phyloP scores from a whole-genome alignment of 139 green algal genomes.

The Chlamydomonas sp. region DNA sequence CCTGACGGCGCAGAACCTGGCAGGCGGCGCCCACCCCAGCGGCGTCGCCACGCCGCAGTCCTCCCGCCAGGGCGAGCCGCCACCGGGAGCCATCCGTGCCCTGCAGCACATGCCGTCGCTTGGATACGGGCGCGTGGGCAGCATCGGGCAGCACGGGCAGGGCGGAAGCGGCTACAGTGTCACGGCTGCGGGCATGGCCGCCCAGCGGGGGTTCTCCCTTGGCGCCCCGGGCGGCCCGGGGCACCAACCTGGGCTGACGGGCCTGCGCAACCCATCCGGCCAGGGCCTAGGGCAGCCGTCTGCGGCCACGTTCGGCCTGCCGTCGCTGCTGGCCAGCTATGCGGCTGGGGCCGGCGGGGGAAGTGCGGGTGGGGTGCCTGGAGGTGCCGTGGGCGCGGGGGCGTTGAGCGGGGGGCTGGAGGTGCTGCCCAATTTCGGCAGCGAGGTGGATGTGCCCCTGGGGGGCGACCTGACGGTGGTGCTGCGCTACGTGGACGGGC shows the following conservation, averaged over 20 bases:
- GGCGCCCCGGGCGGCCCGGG: background rate
- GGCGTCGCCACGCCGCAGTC: background rate
- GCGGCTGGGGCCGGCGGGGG: background rate
- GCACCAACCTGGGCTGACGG: background rate
- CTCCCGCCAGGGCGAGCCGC: background rate
- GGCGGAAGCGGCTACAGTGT: no score
- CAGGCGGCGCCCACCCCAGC: background rate
- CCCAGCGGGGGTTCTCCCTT: background rate
- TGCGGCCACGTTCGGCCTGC: background rate
- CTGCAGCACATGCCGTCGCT: constrained; percentile 10
- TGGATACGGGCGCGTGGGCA: constrained; percentile 5
- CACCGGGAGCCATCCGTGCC: background rate
- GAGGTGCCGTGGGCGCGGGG: no score
- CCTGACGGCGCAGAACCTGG: no score
- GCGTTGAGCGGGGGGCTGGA: background rate
- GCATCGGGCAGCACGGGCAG: background rate
- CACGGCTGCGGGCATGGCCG: no score
- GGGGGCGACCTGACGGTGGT: constrained; percentile 20
- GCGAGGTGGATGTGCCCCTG: constrained; percentile 14
- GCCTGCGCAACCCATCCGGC: background rate
- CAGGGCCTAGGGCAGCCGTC: background rate
- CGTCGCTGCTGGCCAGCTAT: background rate
- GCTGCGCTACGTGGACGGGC: constrained; percentile 4
- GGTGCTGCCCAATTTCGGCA: background rate
- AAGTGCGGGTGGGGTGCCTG: no score